Evolutionary conservation across 345 rosid species (phyloP).

Genomic region (Sonneratia caseolaris): DNA sequence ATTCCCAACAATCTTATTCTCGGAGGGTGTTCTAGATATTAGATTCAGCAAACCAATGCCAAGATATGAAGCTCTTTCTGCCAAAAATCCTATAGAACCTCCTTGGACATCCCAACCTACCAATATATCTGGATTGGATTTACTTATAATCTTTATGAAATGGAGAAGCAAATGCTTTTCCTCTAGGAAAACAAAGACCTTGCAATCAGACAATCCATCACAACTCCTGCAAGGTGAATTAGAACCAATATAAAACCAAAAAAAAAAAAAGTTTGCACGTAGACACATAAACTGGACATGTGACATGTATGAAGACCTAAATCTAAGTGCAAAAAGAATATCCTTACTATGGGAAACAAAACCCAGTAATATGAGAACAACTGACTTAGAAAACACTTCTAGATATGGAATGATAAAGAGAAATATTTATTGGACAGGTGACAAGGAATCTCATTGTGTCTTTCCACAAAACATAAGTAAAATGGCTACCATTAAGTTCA

Average conservation of each 20-base stretch:
- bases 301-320: background rate
- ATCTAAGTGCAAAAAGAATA: background rate
- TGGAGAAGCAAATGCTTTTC: slow-evolving; percentile 54
- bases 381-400: background rate
- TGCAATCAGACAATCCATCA: slow-evolving; percentile 65
- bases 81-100: slow-evolving; percentile 86
- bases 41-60: slow-evolving; percentile 71
- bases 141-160: slow-evolving; percentile 40
- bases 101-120: slow-evolving; percentile 96
- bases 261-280: background rate
- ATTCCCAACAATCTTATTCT: slow-evolving; percentile 22
- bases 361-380: background rate
- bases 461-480: background rate
- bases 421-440: background rate
- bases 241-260: background rate
- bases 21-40: slow-evolving; percentile 64
- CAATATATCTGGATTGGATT: slow-evolving; percentile 71
- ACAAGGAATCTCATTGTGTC: background rate
- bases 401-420: background rate
- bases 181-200: slow-evolving; percentile 41
- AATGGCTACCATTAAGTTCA: background rate
- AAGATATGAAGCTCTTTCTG: slow-evolving; percentile 91
- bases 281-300: background rate
- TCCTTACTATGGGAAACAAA: background rate
- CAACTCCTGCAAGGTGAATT: slow-evolving; percentile 35